Percentiles rank a stretch among this genome's conserved stretches.
Conservation (phyloP, 169 alveolate genomes). For the Babesia bigemina region DNA sequence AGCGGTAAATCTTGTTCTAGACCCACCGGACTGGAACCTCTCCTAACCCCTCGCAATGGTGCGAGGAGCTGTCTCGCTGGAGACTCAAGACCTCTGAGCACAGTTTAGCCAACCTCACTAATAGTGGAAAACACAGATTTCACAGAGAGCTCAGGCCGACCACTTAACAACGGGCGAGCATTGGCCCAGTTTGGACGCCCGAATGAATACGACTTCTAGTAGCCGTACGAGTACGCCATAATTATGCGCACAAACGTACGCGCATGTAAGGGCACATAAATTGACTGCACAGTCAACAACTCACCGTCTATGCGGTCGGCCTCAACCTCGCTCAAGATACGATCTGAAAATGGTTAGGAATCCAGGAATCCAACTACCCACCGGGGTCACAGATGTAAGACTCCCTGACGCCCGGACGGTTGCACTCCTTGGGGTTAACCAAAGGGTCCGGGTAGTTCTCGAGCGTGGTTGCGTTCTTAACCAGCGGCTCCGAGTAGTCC, state of each 20-base stretch:
- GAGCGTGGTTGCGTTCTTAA: slow-evolving; percentile 56
- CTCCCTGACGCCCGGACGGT: slow-evolving; percentile 66
- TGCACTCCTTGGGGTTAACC: slow-evolving; percentile 72
- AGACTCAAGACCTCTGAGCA: slow-evolving; percentile 15
- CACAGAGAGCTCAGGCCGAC: background rate
- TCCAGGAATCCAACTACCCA: background rate
- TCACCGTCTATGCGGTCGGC: slow-evolving; percentile 66
- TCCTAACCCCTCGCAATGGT: slow-evolving; percentile 68
- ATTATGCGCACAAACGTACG: too few species aligned
- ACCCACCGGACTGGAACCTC: slow-evolving; percentile 42
- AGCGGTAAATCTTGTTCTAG: background rate
- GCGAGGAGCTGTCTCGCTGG: slow-evolving; percentile 51
- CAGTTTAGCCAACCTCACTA: background rate
- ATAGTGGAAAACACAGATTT: background rate
- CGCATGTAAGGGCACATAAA: too few species aligned
- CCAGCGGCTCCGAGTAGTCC: slow-evolving; percentile 67
- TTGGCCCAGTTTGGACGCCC: background rate
- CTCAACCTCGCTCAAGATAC: slow-evolving; percentile 44
- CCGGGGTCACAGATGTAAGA: slow-evolving; percentile 81
- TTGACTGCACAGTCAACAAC: background rate
- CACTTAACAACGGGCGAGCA: background rate
- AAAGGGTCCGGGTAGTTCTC: slow-evolving; percentile 81
- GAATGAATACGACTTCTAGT: background rate
- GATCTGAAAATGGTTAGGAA: slow-evolving; percentile 17
- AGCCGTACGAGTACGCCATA: too few species aligned